Percentiles rank a stretch among this genome's conserved stretches.
Conservation (phyloP, 2,329 filamentous ascomycete species). For the Shiraia sp. region DNA sequence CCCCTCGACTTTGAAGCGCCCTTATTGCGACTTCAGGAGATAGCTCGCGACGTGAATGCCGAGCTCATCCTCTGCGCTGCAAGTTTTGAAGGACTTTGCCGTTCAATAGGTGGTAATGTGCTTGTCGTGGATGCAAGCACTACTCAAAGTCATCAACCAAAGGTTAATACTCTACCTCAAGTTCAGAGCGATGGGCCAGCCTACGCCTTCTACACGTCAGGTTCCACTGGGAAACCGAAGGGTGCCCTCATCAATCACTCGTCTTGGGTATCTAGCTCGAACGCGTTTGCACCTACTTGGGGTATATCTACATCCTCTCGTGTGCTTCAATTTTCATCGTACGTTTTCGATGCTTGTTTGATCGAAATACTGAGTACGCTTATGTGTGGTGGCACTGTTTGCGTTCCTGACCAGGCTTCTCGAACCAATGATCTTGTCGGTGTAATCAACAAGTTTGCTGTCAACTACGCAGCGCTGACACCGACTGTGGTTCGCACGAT, state of each 20-base stretch:
- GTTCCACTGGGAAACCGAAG: constrained; percentile 61
- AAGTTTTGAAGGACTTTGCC: constrained; percentile 26
- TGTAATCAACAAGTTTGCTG: constrained; percentile 40
- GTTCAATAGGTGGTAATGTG: constrained; percentile 30
- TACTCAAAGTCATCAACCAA: constrained; percentile 42
- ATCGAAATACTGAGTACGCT: constrained; percentile 53
- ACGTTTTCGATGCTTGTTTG: constrained; percentile 52
- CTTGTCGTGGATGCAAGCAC: constrained; percentile 44
- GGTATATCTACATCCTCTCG: constrained; percentile 57
- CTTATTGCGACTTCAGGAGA: constrained; percentile 40
- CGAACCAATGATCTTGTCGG: constrained; percentile 52
- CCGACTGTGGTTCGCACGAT: constrained; percentile 45
- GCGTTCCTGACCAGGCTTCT: constrained; percentile 54
- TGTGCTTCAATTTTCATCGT: constrained; percentile 56
- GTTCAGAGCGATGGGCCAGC: constrained; percentile 55
- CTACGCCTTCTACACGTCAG: constrained; percentile 65
- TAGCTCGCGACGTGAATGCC: constrained; percentile 37
- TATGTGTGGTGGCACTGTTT: constrained; percentile 52
- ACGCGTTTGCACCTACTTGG: constrained; percentile 27
- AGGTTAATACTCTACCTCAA: constrained; percentile 32
- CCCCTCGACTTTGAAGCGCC: constrained; percentile 45
- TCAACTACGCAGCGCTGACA: constrained; percentile 52
- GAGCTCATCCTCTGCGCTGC: constrained; percentile 32
- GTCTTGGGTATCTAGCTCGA: constrained; percentile 56
- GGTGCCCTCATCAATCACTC: constrained; percentile 66